A percentile compares a stretch with the other conserved stretches of the same genome.
Conservation (phyloP, 140 eudicot species). For the Stevia rebaudiana region DNA sequence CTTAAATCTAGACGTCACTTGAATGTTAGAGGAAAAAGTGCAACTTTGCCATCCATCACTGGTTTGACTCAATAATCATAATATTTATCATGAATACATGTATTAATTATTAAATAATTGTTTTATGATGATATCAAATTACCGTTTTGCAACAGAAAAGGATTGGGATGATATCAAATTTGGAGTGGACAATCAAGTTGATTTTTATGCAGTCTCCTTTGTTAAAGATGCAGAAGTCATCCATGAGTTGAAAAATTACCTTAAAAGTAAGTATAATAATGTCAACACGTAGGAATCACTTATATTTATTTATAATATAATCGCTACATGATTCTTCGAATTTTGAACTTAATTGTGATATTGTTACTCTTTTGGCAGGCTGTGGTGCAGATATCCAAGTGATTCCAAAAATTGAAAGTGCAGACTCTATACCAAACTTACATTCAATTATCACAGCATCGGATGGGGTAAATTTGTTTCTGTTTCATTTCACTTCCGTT, state of each 20-base stretch:
- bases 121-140: not conserved
- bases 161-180: slow-evolving; percentile 99
- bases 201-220: slow-evolving; percentile 92
- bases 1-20: slow-evolving; percentile 94
- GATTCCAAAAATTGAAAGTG: slow-evolving; percentile 94
- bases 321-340: not conserved
- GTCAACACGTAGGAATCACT: not conserved
- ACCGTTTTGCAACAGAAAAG: slow-evolving; percentile 53
- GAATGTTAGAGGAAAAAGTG: slow-evolving; percentile 96
- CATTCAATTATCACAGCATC: slow-evolving; percentile 92
- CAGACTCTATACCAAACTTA: slow-evolving; percentile 90
- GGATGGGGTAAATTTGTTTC: slow-evolving; percentile 65
- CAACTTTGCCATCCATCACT: slow-evolving; percentile 92
- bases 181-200: slow-evolving; percentile 94
- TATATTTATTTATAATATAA: not conserved
- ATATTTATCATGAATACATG: not conserved
- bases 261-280: slow-evolving; percentile 47
- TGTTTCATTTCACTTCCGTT: not conserved
- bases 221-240: slow-evolving; percentile 96
- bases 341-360: not conserved
- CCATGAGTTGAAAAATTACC: slow-evolving; percentile 80
- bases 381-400: slow-evolving; percentile 94
- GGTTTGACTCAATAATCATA: slow-evolving; percentile 40
- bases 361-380: slow-evolving; percentile 41
- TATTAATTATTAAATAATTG: not conserved